Evolutionary conservation across 352 stramenopile genomes (phyloP).

Genomic region (Phytophthora fragariae): DNA sequence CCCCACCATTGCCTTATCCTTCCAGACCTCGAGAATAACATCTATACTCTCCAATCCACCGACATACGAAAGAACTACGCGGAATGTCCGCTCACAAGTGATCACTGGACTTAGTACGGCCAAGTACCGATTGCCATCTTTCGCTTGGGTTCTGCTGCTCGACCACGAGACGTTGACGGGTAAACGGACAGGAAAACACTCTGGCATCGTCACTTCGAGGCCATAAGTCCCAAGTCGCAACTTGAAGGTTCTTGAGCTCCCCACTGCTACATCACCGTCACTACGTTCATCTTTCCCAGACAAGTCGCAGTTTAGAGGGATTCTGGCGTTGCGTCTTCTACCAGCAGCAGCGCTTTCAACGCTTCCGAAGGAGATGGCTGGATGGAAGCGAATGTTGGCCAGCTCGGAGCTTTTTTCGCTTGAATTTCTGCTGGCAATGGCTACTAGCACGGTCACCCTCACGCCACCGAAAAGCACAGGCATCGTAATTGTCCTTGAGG

Average conservation of each 20-base stretch:
- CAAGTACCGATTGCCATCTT: constrained; percentile 38
- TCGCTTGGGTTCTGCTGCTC: constrained; percentile 28
- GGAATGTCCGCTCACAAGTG: constrained; percentile 28
- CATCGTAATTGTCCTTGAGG: constrained; percentile 57
- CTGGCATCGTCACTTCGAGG: constrained; percentile 32
- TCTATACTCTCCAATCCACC: constrained; percentile 46
- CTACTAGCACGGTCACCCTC: constrained; percentile 42
- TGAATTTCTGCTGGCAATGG: not conserved
- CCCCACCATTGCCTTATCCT: constrained; percentile 33
- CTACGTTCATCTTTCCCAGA: constrained; percentile 21
- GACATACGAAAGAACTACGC: constrained; percentile 62
- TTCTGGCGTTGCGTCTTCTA: constrained; percentile 14
- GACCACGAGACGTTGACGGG: constrained; percentile 51
- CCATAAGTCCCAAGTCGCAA: constrained; percentile 55
- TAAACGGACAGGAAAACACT: constrained; percentile 37
- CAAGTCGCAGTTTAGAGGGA: constrained; percentile 1
- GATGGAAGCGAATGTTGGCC: constrained; percentile 27
- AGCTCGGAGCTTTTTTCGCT: constrained; percentile 2
- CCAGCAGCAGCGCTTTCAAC: constrained; percentile 5
- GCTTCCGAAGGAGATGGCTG: constrained; percentile 16
- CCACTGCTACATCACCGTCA: constrained; percentile 29
- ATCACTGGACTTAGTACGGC: constrained; percentile 52
- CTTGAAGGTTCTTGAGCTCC: constrained; percentile 43
- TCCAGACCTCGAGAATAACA: constrained; percentile 53
- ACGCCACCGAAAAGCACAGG: constrained; percentile 69